Percentiles rank a stretch among this genome's conserved stretches.
Evolutionary conservation across 2,329 filamentous ascomycete species (phyloP).

Genomic region (Fusarium sp.): DNA sequence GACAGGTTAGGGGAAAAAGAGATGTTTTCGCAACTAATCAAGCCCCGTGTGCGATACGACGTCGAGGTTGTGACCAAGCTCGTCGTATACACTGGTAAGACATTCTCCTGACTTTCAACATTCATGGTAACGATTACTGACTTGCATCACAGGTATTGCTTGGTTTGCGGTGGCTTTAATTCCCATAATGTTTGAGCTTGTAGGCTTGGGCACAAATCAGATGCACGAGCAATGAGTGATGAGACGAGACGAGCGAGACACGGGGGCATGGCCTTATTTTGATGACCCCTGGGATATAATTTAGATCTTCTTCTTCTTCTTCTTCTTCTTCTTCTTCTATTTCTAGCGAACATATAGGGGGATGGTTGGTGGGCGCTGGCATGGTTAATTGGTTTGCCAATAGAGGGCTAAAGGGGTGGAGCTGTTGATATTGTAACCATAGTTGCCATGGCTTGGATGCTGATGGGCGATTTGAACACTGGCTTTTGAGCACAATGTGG

Average conservation of each 20-base stretch:
- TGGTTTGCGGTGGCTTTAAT: slow-evolving; percentile 82
- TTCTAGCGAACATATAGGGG: slow-evolving; percentile 39
- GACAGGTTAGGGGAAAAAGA: slow-evolving; percentile 73
- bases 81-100: slow-evolving; percentile 86
- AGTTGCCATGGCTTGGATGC: slow-evolving; percentile 9
- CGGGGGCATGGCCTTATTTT: slow-evolving; percentile 8
- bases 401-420: slow-evolving; percentile 8
- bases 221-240: slow-evolving; percentile 36
- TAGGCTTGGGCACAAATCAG: slow-evolving; percentile 60
- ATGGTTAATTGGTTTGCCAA: slow-evolving; percentile 17
- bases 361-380: slow-evolving; percentile 36
- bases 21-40: slow-evolving; percentile 84
- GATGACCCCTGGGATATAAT: slow-evolving; percentile 19
- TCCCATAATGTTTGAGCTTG: slow-evolving; percentile 74
- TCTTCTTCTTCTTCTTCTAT: slow-evolving; percentile 19
- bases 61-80: slow-evolving; percentile 98
- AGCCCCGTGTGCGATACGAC: slow-evolving; percentile 91
- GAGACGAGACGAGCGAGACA: slow-evolving; percentile 19
- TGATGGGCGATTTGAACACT: slow-evolving; percentile 1
- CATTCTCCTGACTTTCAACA: neutral
- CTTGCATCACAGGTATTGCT: slow-evolving; percentile 70
- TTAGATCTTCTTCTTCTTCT: slow-evolving; percentile 32
- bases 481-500: neutral
- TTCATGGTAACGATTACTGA: slow-evolving; percentile 3
- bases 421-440: slow-evolving; percentile 15